phyloP scores from a whole-genome alignment of 768 basidiomycete genomes.

The Suillus paluster region DNA sequence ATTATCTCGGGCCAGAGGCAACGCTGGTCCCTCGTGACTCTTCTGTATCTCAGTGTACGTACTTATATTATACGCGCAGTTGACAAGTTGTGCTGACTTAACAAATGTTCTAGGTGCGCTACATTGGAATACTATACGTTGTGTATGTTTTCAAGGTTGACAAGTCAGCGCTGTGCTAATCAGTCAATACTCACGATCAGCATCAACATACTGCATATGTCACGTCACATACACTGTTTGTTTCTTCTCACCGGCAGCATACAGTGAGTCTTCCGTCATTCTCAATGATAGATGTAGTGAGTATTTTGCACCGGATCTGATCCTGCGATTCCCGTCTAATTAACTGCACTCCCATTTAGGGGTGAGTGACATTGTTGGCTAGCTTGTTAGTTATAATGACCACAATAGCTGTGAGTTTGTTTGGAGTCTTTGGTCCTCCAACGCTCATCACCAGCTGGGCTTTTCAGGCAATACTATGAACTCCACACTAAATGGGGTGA shows the following conservation, averaged over 20 bases:
- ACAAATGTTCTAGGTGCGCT: background rate
- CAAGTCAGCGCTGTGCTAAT: background rate
- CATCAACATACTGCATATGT: background rate
- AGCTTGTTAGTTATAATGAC: background rate
- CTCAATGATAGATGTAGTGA: background rate
- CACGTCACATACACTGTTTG: too few species aligned
- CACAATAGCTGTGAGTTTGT: background rate
- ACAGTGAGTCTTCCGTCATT: background rate
- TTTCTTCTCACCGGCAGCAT: background rate
- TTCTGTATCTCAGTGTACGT: constrained; percentile 3
- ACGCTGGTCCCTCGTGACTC: background rate
- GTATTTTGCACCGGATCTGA: background rate
- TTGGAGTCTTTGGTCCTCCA: background rate
- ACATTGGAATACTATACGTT: background rate
- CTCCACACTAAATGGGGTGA: background rate
- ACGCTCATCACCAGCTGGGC: background rate
- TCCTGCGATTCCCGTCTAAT: background rate
- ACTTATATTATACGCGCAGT: background rate
- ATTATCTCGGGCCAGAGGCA: background rate
- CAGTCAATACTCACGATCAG: background rate
- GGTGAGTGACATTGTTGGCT: background rate
- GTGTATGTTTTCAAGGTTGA: background rate
- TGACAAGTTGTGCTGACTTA: background rate
- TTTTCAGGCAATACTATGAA: background rate
- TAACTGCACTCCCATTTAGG: background rate